Evolutionary conservation across 192 early-diverging fungal species (phyloP), one percentile per base, ranked within the genome.

Genomic region (Backusella tuberculispora): DNA sequence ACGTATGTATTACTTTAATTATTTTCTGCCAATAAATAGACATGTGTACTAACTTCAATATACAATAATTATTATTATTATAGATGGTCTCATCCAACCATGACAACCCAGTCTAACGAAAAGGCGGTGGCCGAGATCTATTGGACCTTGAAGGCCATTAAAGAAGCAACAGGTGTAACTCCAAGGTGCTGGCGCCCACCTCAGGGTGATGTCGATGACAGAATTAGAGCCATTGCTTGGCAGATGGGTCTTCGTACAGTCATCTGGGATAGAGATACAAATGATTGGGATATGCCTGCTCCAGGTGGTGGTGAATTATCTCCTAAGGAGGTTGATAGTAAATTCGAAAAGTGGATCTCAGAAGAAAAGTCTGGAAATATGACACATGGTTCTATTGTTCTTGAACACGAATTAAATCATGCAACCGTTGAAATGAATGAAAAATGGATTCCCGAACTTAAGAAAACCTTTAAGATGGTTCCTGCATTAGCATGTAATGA

Each of bases 201-300:
- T 10, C 88, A 83, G 41, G 89, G 89, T 21, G 88, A 89, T 74
- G 85, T 88, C 0, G 89, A 90, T 67, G 87, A 88, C 46, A 79
- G 89, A 60, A 84, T 89, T 38, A 78, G 89, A 6, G 73, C 78
- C 29, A 86, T 90, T 41, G 74, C 76, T 0, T 72, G 74, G 17
- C 84, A 87, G 63, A 56, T 90, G 78, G 87, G 87, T 43, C 82
- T 75, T 38, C 64, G 74, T 29, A 75, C 74, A 42, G 26, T 75
- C 15, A 21, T 69, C 0, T 75, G 74, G 74, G 74, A 75, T 5
- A 29, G 47, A 41, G 74, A 75, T 26, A 69, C 74, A 8, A 45
- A 60, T 5, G 74, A 75, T n/a, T 75, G 74, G 74, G 47, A 75
- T 14, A 60, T 75, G 29, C 74, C 74, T 13, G 80, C 75, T 56